A percentile compares a stretch with the other conserved stretches of the same genome.
Evolutionary conservation across 2,329 filamentous ascomycete species (phyloP).

Genomic region (Sporothrix brunneoviolacea): DNA sequence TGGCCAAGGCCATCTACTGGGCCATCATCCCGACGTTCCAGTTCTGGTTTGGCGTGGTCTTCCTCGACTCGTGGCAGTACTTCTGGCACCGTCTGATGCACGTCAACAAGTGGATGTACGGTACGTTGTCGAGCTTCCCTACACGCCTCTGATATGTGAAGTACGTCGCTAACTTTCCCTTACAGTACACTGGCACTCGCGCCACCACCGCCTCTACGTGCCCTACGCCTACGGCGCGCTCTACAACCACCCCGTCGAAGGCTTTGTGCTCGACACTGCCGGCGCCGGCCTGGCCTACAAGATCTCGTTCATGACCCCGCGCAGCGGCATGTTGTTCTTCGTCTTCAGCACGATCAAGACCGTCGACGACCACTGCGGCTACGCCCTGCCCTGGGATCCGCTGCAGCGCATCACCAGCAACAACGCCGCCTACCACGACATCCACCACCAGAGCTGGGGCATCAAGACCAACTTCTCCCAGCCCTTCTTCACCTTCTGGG

Average conservation of each 20-base stretch:
- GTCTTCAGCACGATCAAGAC: slow-evolving; percentile 88
- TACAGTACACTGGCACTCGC: slow-evolving; percentile 86
- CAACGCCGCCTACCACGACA: slow-evolving; percentile 94
- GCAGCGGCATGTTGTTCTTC: slow-evolving; percentile 87
- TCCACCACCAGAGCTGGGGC: slow-evolving; percentile 98
- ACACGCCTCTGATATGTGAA: too few relatives aligned
- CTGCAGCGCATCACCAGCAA: slow-evolving; percentile 88
- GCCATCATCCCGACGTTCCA: slow-evolving; percentile 68
- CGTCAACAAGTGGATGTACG: slow-evolving; percentile 94
- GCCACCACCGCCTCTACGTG: slow-evolving; percentile 94
- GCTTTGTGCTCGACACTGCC: slow-evolving; percentile 85
- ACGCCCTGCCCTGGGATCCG: slow-evolving; percentile 91
- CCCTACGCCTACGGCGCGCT: slow-evolving; percentile 95
- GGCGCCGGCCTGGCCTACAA: slow-evolving; percentile 83
- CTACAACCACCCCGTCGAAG: slow-evolving; percentile 94
- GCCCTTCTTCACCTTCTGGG: slow-evolving; percentile 95
- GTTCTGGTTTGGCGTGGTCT: slow-evolving; percentile 63
- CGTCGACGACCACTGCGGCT: slow-evolving; percentile 95
- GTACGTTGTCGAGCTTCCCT: too few relatives aligned
- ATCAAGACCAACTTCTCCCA: slow-evolving; percentile 94
- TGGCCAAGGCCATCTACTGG: slow-evolving; percentile 76
- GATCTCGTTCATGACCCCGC: slow-evolving; percentile 69
- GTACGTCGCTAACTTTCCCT: too few relatives aligned
- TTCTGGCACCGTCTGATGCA: slow-evolving; percentile 96
- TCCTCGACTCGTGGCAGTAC: slow-evolving; percentile 97